phyloP scores from a whole-genome alignment of 2,329 filamentous ascomycete genomes.

The Aspergillus phoenicis region DNA sequence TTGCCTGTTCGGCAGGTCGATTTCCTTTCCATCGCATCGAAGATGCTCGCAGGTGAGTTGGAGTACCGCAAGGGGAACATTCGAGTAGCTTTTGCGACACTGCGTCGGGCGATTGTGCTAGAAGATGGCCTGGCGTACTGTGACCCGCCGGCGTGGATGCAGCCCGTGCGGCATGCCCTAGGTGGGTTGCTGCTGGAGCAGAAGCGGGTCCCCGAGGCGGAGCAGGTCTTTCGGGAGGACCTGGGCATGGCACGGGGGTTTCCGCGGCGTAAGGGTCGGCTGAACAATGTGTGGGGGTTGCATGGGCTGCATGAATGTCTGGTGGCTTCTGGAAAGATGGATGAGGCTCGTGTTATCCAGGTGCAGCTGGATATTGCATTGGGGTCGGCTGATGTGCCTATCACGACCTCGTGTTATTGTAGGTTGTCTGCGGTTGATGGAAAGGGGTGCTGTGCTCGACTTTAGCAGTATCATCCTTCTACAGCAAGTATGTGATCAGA shows the following conservation, averaged over 20 bases:
- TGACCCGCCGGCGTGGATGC: constrained; percentile 77
- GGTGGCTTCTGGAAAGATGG: constrained; percentile 50
- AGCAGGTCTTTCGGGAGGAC: constrained; percentile 60
- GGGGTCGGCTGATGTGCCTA: constrained; percentile 60
- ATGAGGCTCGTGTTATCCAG: constrained; percentile 49
- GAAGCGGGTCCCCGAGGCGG: constrained; percentile 56
- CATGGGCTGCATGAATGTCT: constrained; percentile 72
- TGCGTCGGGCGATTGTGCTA: constrained; percentile 59
- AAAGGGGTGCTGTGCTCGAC: background rate
- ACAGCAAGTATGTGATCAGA: background rate
- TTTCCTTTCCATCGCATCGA: too few species aligned
- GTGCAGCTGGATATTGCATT: constrained; percentile 54
- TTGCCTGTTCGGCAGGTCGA: constrained; percentile 38
- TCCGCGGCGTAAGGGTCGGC: constrained; percentile 61
- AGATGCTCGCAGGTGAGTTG: constrained; percentile 68
- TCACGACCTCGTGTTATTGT: constrained; percentile 61
- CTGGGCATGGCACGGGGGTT: constrained; percentile 57
- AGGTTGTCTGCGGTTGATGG: constrained; percentile 20
- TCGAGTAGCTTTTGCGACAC: constrained; percentile 58
- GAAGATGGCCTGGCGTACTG: constrained; percentile 67
- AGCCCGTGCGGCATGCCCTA: constrained; percentile 68
- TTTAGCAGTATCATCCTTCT: too few species aligned
- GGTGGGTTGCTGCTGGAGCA: constrained; percentile 69
- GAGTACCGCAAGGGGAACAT: constrained; percentile 65
- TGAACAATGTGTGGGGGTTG: constrained; percentile 74